phyloP scores from a whole-genome alignment of 164 flowering plant species.

The Liriodendron chinense region DNA sequence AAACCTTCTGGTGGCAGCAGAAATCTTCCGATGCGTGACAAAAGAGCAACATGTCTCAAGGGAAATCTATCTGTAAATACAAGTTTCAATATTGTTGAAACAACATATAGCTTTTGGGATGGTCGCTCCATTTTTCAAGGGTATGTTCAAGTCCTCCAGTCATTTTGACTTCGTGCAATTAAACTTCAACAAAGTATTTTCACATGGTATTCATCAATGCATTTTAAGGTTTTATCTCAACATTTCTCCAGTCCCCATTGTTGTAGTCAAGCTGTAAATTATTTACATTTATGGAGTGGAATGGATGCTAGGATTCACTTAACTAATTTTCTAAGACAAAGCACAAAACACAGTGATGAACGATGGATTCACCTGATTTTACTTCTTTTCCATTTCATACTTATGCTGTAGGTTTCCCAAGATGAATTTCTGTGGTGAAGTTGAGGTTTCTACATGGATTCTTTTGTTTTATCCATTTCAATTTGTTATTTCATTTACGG shows the following conservation, averaged over 20 bases:
- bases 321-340: background rate
- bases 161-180: background rate
- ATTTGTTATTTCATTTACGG: background rate
- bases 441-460: no score
- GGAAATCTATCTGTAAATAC: conserved; percentile 33
- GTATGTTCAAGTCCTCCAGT: conserved; percentile 27
- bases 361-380: background rate
- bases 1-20: conserved; percentile 15
- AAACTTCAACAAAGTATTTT: background rate
- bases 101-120: conserved; percentile 15
- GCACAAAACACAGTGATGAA: background rate
- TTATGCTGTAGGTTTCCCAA: no score
- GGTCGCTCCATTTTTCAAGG: conserved; percentile 46
- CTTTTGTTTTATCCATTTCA: background rate
- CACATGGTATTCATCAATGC: background rate
- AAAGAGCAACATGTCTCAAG: conserved; percentile 10
- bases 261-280: background rate
- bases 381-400: background rate
- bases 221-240: background rate
- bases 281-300: background rate
- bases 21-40: conserved; percentile 21
- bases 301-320: background rate
- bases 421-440: no score
- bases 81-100: conserved; percentile 30
- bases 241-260: background rate